Base-by-base conservation (phyloP, 495 filamentous ascomycete species). In the Apodospora peruviana region DNA sequence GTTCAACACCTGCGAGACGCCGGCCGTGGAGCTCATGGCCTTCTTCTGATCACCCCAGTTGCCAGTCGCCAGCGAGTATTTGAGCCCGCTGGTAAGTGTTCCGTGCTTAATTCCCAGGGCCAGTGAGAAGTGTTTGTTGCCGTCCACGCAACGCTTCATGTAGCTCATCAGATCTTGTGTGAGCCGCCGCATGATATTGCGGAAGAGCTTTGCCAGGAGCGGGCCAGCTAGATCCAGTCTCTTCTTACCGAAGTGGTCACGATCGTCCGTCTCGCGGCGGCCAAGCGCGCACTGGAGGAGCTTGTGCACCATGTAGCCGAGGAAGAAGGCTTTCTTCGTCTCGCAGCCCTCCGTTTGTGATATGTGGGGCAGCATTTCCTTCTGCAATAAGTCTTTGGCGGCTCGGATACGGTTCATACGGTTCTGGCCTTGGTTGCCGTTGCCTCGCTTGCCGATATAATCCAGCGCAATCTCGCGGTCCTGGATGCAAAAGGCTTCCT, bases 11-110 rank as follows among this genome's bases (percentile, higher is more conserved):
- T 99, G 93, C 9, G 91, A 96, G 23, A 99, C 93, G 71, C 93
- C 93, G 43, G 93, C 93, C 54, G 95, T 97, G 1, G 90, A 85
- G 55, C 81, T 86, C 55, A 86, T 87, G 17, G 93, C 91, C 75
- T 97, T 97, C 79, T 96, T 99, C 69, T 97, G 93, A 52, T 97
- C 93, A 51, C 94, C 94, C 93, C 93, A 99, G 68, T 99, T 99
- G 48, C 93, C 93, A 7, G 93, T 99, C n/a, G 93, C 91, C 37
- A 99, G 77, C 34, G 91, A 95, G 62, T 97, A 97, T 66, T 95
- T 94, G 57, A 99, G 72, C 38, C 88, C 94, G 62, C 91, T 91
- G 5, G 91, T 94, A 47, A 99, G 76, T 9, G 88, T 93, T 42
- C 79, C 82, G n/a, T 84, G 81, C 76, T 96, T 96, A 58, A 96